These are phyloP conservation scores for Paspalum notatum DNA, from an alignment of 176 grass and related monocot genomes.

Conservation along the genomic window DNA sequence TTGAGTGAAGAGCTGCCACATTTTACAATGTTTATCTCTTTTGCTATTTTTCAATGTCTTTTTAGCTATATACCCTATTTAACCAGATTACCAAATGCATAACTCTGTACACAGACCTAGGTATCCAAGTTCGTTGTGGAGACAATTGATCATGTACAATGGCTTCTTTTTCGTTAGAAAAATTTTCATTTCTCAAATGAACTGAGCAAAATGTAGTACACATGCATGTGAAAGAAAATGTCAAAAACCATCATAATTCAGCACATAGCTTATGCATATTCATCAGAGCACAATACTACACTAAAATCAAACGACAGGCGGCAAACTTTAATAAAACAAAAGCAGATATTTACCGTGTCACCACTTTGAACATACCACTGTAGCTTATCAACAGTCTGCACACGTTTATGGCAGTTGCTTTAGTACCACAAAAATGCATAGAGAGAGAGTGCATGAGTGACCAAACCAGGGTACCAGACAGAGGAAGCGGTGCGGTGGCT, in stretches of 20 bases:
- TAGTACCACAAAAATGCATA: constrained; percentile 23
- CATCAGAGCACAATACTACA: background rate
- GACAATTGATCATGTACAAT: constrained; percentile 11
- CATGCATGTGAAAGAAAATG: constrained; percentile 7
- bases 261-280: constrained; percentile 14
- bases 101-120: constrained; percentile 2
- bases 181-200: constrained; percentile 19
- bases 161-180: background rate
- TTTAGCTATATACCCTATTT: background rate
- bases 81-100: background rate
- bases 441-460: background rate
- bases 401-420: constrained; percentile 17
- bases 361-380: constrained; percentile 82
- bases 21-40: background rate
- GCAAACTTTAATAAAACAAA: constrained; percentile 16
- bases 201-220: constrained; percentile 8
- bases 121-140: no score
- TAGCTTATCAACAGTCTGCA: constrained; percentile 85
- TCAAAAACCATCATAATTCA: background rate
- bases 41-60: background rate
- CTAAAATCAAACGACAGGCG: constrained; percentile 21
- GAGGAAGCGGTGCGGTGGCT: constrained; percentile 79
- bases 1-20: background rate
- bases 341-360: constrained; percentile 69
- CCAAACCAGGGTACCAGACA: constrained; percentile 46